Percentiles rank a stretch among this genome's conserved stretches.
phyloP scores from a whole-genome alignment of 257 asterid genomes.

The Solanum rostratum region DNA sequence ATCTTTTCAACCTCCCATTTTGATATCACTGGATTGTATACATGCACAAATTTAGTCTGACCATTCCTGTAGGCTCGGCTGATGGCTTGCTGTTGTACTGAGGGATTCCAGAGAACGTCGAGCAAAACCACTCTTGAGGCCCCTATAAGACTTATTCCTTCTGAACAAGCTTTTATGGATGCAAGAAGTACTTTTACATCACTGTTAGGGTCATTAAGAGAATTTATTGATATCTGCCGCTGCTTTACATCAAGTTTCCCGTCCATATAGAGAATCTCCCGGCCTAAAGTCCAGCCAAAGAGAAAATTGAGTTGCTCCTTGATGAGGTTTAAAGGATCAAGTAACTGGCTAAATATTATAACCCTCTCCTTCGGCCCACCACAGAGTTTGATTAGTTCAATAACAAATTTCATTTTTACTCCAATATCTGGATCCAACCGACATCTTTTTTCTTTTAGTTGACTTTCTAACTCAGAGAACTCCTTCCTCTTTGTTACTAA shows the following conservation, averaged over 20 bases:
- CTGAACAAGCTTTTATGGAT: constrained; percentile 55
- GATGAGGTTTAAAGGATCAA: neutral
- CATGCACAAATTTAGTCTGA: constrained; percentile 53
- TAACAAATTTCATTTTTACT: neutral
- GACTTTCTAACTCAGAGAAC: neutral
- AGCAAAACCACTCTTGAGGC: constrained; percentile 77
- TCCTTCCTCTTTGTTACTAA: neutral
- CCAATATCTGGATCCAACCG: neutral
- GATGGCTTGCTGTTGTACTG: constrained; percentile 61
- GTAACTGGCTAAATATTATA: neutral
- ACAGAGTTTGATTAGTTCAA: neutral
- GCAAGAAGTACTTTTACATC: constrained; percentile 57
- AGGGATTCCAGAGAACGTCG: constrained; percentile 77
- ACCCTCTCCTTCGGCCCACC: neutral
- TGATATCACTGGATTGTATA: constrained; percentile 41
- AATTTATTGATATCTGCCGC: constrained; percentile 33
- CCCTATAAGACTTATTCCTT: constrained; percentile 69
- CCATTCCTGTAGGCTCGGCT: constrained; percentile 79
- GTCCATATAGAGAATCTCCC: constrained; percentile 19
- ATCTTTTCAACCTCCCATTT: constrained; percentile 41
- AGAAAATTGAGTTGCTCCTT: neutral
- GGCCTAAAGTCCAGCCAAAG: neutral
- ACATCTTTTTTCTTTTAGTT: neutral
- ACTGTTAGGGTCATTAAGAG: constrained; percentile 34
- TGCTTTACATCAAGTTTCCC: constrained; percentile 21